Evolutionary conservation across 1,139 yeast genomes (phyloP).

Genomic region (Candida frijolesensis): DNA sequence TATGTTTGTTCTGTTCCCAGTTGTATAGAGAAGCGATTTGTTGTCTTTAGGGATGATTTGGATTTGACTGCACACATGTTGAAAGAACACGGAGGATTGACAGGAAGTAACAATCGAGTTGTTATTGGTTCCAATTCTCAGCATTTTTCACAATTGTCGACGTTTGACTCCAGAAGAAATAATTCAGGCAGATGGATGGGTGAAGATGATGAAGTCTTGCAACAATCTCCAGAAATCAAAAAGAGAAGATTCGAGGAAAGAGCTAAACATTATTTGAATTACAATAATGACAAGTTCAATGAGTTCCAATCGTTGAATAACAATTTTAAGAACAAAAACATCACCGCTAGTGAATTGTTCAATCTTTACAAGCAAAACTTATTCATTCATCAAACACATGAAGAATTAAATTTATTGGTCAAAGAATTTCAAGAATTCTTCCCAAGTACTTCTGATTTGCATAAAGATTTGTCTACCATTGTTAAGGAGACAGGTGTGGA

Average conservation of each 20-base stretch:
- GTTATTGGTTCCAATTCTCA: slow-evolving; percentile 48
- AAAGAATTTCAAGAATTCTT: slow-evolving; percentile 61
- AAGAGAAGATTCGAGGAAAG: slow-evolving; percentile 76
- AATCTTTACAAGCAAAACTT: slow-evolving; percentile 49
- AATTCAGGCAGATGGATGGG: slow-evolving; percentile 11
- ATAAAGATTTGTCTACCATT: slow-evolving; percentile 27
- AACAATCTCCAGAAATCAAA: slow-evolving; percentile 49
- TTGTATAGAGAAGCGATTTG: slow-evolving; percentile 90
- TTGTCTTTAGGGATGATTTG: slow-evolving; percentile 84
- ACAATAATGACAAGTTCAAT: slow-evolving; percentile 48
- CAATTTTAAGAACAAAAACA: slow-evolving; percentile 46
- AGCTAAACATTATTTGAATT: slow-evolving; percentile 74
- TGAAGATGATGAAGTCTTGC: slow-evolving; percentile 34
- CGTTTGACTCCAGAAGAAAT: slow-evolving; percentile 34
- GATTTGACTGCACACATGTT: slow-evolving; percentile 89
- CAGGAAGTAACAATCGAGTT: slow-evolving; percentile 46
- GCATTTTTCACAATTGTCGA: slow-evolving; percentile 71
- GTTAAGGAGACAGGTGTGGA: slow-evolving; percentile 24
- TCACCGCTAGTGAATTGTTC: slow-evolving; percentile 53
- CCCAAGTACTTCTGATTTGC: slow-evolving; percentile 35
- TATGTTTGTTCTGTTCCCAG: slow-evolving; percentile 75
- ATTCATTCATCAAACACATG: slow-evolving; percentile 43
- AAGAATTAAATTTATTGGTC: slow-evolving; percentile 55
- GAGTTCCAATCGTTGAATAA: slow-evolving; percentile 54
- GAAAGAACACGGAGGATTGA: slow-evolving; percentile 70